Percentiles rank a stretch among this genome's conserved stretches.
Evolutionary conservation across 106 monocot genomes (phyloP).

Genomic region (Hemerocallis citrina): DNA sequence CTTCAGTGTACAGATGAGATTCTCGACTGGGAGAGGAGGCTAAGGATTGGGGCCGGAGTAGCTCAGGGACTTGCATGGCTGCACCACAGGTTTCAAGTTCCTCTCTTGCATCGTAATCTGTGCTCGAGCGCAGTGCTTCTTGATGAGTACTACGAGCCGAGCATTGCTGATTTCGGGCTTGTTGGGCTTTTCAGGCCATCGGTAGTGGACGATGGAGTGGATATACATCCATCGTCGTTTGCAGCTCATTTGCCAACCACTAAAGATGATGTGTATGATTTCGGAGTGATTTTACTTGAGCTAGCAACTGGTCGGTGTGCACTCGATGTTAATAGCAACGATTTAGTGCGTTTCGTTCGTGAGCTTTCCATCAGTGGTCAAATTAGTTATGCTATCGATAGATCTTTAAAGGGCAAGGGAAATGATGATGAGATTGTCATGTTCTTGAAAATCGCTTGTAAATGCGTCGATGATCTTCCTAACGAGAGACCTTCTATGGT

Average conservation of each 20-base stretch:
- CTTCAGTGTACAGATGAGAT: neutral
- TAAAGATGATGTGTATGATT: slow-evolving; percentile 46
- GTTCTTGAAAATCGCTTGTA: slow-evolving; percentile 31
- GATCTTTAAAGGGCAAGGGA: slow-evolving; percentile 21
- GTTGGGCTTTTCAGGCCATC: slow-evolving; percentile 6
- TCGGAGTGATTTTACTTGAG: slow-evolving; percentile 49
- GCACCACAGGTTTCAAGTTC: slow-evolving; percentile 32
- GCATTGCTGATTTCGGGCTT: slow-evolving; percentile 37
- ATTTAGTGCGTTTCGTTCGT: slow-evolving; percentile 55
- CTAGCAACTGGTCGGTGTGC: slow-evolving; percentile 41
- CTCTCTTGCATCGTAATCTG: slow-evolving; percentile 30
- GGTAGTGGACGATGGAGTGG: no score
- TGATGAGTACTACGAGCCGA: slow-evolving; percentile 42
- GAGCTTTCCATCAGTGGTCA: slow-evolving; percentile 12
- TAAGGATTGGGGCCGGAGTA: slow-evolving; percentile 17
- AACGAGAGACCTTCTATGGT: slow-evolving; percentile 52
- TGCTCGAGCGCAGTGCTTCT: slow-evolving; percentile 28
- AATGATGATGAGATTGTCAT: slow-evolving; percentile 31
- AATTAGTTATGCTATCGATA: slow-evolving; percentile 31
- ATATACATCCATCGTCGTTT: slow-evolving; percentile 20
- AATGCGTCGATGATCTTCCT: slow-evolving; percentile 38
- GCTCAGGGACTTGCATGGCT: slow-evolving; percentile 14
- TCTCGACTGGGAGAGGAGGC: slow-evolving; percentile 29
- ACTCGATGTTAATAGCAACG: no score
- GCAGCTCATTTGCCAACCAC: slow-evolving; percentile 30